phyloP scores from a whole-genome alignment of 371 early-diverging fungal genomes.

The Capillidium heterosporum region DNA sequence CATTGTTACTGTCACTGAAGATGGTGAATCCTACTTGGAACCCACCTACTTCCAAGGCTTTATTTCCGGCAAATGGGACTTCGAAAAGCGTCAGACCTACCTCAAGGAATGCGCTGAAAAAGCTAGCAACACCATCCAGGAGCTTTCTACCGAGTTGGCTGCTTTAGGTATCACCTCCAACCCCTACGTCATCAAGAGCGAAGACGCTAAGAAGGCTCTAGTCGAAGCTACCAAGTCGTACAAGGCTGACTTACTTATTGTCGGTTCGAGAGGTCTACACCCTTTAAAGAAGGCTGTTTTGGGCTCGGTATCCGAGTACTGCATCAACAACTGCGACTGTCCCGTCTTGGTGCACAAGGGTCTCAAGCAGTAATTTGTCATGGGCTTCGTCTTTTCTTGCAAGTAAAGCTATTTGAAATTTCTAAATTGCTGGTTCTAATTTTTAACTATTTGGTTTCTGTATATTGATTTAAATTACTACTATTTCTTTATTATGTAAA shows the following conservation, averaged over 20 bases:
- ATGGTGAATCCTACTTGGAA: slow-evolving; percentile 6
- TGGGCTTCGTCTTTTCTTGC: too few species aligned
- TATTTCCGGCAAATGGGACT: slow-evolving; percentile 4
- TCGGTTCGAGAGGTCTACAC: slow-evolving; percentile 9
- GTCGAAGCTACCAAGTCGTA: slow-evolving; percentile 6
- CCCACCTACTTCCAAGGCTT: slow-evolving; percentile 3
- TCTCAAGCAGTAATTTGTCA: neutral
- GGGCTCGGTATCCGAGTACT: slow-evolving; percentile 12
- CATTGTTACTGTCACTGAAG: slow-evolving; percentile 8
- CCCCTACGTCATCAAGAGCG: slow-evolving; percentile 5
- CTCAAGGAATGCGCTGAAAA: neutral
- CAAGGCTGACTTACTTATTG: slow-evolving; percentile 8
- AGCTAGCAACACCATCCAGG: neutral
- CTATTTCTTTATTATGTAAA: too few species aligned
- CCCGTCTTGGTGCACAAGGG: slow-evolving; percentile 9
- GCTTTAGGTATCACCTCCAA: slow-evolving; percentile 1
- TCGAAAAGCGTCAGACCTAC: slow-evolving; percentile 5
- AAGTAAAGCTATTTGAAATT: too few species aligned
- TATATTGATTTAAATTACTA: too few species aligned
- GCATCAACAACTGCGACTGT: slow-evolving; percentile 9
- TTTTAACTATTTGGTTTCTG: too few species aligned
- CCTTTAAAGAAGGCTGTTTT: slow-evolving; percentile 5
- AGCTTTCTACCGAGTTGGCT: neutral
- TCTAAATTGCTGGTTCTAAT: too few species aligned
- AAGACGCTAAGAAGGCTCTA: slow-evolving; percentile 8